Percentiles rank a stretch among this genome's conserved stretches.
Conservation (phyloP, 2,329 filamentous ascomycete species). For the Aspergillus fijiensis region DNA sequence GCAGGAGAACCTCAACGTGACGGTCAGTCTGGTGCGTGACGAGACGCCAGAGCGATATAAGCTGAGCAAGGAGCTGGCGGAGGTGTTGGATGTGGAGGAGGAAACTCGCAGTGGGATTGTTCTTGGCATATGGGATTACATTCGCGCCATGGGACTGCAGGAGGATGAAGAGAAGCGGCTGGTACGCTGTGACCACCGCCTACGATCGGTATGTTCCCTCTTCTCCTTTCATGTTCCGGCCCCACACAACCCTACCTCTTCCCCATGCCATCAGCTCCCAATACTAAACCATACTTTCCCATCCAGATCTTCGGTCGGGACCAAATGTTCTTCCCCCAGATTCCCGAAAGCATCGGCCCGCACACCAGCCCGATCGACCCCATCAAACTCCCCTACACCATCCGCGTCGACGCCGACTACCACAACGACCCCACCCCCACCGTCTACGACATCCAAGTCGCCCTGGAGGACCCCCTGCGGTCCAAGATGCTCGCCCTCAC, state of each 20-base stretch:
- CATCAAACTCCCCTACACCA: constrained; percentile 83
- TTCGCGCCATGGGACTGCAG: constrained; percentile 78
- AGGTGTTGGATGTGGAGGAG: constrained; percentile 81
- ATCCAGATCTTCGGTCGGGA: constrained; percentile 70
- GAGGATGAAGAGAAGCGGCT: constrained; percentile 94
- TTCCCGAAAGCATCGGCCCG: constrained; percentile 74
- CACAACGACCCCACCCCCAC: constrained; percentile 74
- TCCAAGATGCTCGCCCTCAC: constrained; percentile 64
- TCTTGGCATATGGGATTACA: constrained; percentile 94
- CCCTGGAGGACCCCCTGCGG: constrained; percentile 78
- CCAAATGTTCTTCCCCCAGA: constrained; percentile 78
- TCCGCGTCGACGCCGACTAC: constrained; percentile 84
- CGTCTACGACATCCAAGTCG: constrained; percentile 84
- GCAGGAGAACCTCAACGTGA: constrained; percentile 90
- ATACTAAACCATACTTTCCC: background rate
- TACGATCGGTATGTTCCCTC: constrained; percentile 65
- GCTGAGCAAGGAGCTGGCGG: constrained; percentile 74
- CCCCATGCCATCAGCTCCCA: background rate
- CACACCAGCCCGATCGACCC: constrained; percentile 80
- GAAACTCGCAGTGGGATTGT: constrained; percentile 85
- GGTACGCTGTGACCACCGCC: constrained; percentile 81
- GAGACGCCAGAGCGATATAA: constrained; percentile 83
- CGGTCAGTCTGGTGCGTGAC: constrained; percentile 79
- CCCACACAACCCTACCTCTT: background rate
- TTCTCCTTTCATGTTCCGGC: background rate